Evolutionary conservation across 306 rosid species (phyloP).

Genomic region (Quercus agrifolia): DNA sequence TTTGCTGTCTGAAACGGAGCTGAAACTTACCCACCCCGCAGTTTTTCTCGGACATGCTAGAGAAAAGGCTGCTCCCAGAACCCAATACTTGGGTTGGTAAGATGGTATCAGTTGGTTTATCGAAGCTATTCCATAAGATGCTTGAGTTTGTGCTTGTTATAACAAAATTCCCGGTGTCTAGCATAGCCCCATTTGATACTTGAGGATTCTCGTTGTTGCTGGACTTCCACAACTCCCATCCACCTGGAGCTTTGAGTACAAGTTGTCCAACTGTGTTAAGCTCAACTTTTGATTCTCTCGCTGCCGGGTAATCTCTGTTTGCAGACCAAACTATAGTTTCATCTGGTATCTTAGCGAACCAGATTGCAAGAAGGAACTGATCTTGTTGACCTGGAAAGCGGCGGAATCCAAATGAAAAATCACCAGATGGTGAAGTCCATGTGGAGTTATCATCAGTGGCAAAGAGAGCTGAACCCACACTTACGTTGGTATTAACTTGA

Average conservation of each 20-base stretch:
- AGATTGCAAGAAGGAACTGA: not conserved
- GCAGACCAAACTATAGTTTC: not conserved
- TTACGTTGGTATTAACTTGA: not conserved
- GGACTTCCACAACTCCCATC: not conserved
- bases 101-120: not conserved
- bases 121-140: not conserved
- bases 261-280: not conserved
- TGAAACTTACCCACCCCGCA: not conserved
- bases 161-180: not conserved
- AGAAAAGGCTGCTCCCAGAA: not conserved
- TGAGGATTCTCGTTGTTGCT: not conserved
- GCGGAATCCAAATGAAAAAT: not conserved
- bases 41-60: not conserved
- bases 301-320: not conserved
- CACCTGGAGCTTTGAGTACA: not conserved
- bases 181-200: not conserved
- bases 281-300: not conserved
- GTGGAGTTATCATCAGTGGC: not conserved
- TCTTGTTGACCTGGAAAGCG: not conserved
- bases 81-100: not conserved
- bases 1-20: not conserved
- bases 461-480: not conserved
- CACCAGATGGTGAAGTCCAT: not conserved
- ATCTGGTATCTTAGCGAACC: not conserved
- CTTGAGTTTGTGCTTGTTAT: not conserved